A percentile compares a stretch with the other conserved stretches of the same genome.
Evolutionary conservation across 108 stramenopile species (phyloP).

Genomic region (Parietichytrium sp.): DNA sequence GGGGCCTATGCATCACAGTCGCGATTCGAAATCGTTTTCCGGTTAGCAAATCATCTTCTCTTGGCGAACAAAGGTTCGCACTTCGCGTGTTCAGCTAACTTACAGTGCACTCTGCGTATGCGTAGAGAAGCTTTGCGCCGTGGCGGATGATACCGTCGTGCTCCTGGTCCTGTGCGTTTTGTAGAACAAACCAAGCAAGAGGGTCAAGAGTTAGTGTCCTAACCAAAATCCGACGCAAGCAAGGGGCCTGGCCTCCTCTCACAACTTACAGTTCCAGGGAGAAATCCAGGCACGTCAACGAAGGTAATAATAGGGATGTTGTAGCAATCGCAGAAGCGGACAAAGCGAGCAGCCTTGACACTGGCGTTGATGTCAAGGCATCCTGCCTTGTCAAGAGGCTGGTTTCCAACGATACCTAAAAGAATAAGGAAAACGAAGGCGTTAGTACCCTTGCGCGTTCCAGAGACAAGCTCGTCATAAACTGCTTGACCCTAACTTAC

Average conservation of each 20-base stretch:
- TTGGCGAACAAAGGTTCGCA: conserved; percentile 44
- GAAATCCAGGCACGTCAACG: conserved; percentile 99
- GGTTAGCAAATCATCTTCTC: neutral
- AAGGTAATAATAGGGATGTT: conserved; percentile 97
- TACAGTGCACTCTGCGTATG: conserved; percentile 97
- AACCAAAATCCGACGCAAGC: no score
- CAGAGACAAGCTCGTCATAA: no score
- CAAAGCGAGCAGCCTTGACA: conserved; percentile 94
- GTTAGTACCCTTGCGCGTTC: no score
- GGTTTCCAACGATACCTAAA: conserved; percentile 95
- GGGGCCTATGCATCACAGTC: no score
- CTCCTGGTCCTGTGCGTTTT: conserved; percentile 48
- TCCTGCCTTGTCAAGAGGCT: conserved; percentile 91
- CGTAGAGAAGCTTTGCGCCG: conserved; percentile 96
- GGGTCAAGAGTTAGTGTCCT: no score
- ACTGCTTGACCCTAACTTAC: no score
- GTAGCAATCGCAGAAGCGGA: conserved; percentile 95
- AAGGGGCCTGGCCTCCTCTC: neutral
- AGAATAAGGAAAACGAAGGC: no score
- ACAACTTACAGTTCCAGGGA: conserved; percentile 78
- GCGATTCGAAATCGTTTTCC: neutral
- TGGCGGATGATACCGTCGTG: conserved; percentile 86
- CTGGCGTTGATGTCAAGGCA: conserved; percentile 94
- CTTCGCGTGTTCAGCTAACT: no score
- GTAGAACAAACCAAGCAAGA: conserved; percentile 38